Base-by-base conservation (phyloP, 345 rosid genomes). In the Syzygium aromaticum region DNA sequence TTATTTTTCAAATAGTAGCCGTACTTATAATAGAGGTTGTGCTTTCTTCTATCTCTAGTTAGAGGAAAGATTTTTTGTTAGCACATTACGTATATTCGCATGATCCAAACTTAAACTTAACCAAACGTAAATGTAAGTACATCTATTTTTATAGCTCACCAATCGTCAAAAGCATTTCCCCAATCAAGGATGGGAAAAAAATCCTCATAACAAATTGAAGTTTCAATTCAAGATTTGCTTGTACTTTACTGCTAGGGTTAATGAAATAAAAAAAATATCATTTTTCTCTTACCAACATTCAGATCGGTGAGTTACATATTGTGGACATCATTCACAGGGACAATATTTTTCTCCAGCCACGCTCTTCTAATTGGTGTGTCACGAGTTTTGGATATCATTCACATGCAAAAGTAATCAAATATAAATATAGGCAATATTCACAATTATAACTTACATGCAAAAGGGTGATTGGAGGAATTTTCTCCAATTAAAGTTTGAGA, bases 291-390 rank as follows among this genome's bases (percentile, higher is more conserved):
- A 43, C 46, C 46, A 43, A 43, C 46, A 43, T 43, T 43, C 7
- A 43, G 4, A 61, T 61, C 3, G 4, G 8, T 0, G 9, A n/a
- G 17, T 61, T 13, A n/a, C 1, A 61, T 0, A 13, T 61, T 13
- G 17, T 61, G 67, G 0, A n/a, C 19, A n/a, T n/a, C 9, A n/a
- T 1, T 1, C 1, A n/a, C 0, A 61, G 1, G 1, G 15, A n/a
- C 0, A 6, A n/a, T 64, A 64, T 64, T 30, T 64, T 64, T 30
- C 40, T 64, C 5, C 11, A 15, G 16, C 0, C 0, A 0, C 3
- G 15, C 16, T 1, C 0, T 28, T 28, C 16, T 64, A 15, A 64
- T 0, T 30, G 38, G 3, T 64, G 1, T 15, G 1, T 64, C 0
- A 30, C 0, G 7, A 30, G 2, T 64, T 16, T 7, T 7, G 11